A percentile compares a stretch with the other conserved stretches of the same genome.
Evolutionary conservation across 352 stramenopile species (phyloP).

Genomic region (Stephanocyclus meneghinianus): DNA sequence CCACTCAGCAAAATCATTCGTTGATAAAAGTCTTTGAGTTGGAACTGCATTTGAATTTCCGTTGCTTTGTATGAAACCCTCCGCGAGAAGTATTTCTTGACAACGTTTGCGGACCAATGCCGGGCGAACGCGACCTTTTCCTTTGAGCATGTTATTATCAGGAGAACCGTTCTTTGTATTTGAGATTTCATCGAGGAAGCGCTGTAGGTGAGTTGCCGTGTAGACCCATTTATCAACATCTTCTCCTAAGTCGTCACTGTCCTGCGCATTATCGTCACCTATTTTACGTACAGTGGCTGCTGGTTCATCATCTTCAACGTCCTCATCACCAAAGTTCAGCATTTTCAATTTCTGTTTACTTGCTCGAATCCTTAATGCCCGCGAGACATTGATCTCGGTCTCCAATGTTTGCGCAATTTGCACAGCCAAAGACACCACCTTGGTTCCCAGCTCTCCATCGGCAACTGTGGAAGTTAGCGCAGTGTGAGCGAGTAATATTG

Average conservation of each 20-base stretch:
- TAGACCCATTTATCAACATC: slow-evolving; percentile 68
- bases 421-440: slow-evolving; percentile 62
- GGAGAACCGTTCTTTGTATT: background rate
- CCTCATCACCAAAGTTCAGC: slow-evolving; percentile 11
- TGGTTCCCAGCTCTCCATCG: slow-evolving; percentile 45
- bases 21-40: slow-evolving; percentile 24
- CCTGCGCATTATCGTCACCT: background rate
- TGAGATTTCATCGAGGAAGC: slow-evolving; percentile 75
- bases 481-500: slow-evolving; percentile 82
- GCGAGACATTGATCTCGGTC: slow-evolving; percentile 80
- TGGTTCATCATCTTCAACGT: slow-evolving; percentile 10
- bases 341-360: slow-evolving; percentile 28
- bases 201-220: slow-evolving; percentile 69
- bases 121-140: slow-evolving; percentile 31
- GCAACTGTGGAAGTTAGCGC: slow-evolving; percentile 64
- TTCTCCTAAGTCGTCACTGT: too few species aligned
- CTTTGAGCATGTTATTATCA: slow-evolving; percentile 40
- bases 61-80: slow-evolving; percentile 42
- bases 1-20: slow-evolving; percentile 82
- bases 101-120: slow-evolving; percentile 37
- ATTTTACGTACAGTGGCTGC: background rate
- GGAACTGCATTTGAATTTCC: slow-evolving; percentile 32
- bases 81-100: slow-evolving; percentile 50
- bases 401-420: slow-evolving; percentile 73
- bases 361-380: slow-evolving; percentile 60